phyloP scores from a whole-genome alignment of 176 grass and related monocot genomes.

The Alopecurus myosuroides region DNA sequence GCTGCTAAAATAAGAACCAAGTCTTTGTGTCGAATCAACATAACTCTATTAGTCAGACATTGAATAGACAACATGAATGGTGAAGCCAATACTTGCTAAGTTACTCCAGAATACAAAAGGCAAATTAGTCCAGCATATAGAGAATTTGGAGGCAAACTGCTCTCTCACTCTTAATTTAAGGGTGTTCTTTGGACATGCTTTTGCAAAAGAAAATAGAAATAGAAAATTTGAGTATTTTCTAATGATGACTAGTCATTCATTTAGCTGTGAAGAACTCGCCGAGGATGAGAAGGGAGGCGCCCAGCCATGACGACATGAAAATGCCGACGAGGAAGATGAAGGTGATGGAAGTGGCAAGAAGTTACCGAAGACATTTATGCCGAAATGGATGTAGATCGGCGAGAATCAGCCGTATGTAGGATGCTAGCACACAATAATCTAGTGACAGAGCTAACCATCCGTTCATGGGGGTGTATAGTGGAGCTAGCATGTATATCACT shows the following conservation, averaged over 20 bases:
- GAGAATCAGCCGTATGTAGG: constrained; percentile 86
- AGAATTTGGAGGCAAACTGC: background rate
- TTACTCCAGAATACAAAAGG: background rate
- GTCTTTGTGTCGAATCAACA: no score
- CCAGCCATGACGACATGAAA: constrained; percentile 75
- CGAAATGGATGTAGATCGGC: constrained; percentile 70
- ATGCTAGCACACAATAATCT: no score
- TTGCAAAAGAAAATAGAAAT: background rate
- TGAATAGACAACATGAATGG: no score
- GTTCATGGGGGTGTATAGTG: no score
- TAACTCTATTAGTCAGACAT: no score
- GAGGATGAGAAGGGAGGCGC: constrained; percentile 60
- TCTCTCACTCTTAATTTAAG: background rate
- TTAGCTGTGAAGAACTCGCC: constrained; percentile 71
- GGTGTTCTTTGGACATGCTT: background rate
- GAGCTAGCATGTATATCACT: no score
- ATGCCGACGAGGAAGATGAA: constrained; percentile 76
- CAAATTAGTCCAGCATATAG: background rate
- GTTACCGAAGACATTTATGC: constrained; percentile 63
- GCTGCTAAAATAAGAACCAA: no score
- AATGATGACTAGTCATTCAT: no score
- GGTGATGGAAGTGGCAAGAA: constrained; percentile 45
- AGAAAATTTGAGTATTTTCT: background rate
- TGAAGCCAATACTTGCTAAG: background rate
- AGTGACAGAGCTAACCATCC: no score